phyloP scores from a whole-genome alignment of 2,329 filamentous ascomycete species.

The Aureobasidium sp. region DNA sequence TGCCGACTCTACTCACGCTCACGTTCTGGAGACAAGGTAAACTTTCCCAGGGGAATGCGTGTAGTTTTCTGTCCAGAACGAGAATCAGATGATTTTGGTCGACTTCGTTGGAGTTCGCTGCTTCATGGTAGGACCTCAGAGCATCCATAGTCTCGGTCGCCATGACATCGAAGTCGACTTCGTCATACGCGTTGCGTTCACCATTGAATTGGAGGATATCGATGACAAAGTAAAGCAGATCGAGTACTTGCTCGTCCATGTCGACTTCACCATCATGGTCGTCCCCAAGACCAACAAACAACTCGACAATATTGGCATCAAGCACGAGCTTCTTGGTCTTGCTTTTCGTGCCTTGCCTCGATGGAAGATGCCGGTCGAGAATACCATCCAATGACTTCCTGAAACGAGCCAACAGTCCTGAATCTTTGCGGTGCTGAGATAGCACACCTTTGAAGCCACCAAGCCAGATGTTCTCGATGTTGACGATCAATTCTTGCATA shows the following conservation, averaged over 20 bases:
- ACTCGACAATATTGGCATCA: slow-evolving; percentile 64
- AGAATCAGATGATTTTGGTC: slow-evolving; percentile 65
- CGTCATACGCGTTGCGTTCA: slow-evolving; percentile 92
- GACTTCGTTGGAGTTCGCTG: slow-evolving; percentile 23
- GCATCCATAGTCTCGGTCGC: slow-evolving; percentile 82
- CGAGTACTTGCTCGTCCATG: slow-evolving; percentile 81
- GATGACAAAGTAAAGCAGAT: slow-evolving; percentile 90
- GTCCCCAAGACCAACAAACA: slow-evolving; percentile 81
- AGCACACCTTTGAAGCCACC: slow-evolving; percentile 95
- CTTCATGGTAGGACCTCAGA: slow-evolving; percentile 65
- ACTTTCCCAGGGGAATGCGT: slow-evolving; percentile 93
- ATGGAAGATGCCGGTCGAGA: slow-evolving; percentile 78
- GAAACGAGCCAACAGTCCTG: slow-evolving; percentile 63
- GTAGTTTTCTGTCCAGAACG: slow-evolving; percentile 82
- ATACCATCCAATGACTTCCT: slow-evolving; percentile 69
- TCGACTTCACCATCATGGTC: slow-evolving; percentile 59
- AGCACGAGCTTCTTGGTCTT: slow-evolving; percentile 46
- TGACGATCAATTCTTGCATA: slow-evolving; percentile 68
- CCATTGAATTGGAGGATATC: slow-evolving; percentile 96
- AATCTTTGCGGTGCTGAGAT: slow-evolving; percentile 58
- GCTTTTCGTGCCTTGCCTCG: slow-evolving; percentile 52
- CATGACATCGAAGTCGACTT: slow-evolving; percentile 92
- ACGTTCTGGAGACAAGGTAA: slow-evolving; percentile 72
- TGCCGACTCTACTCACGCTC: slow-evolving; percentile 81
- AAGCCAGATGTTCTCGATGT: slow-evolving; percentile 88